Percentiles rank a stretch among this genome's conserved stretches.
Conservation (phyloP, 768 basidiomycete genomes). For the Mycena pura region DNA sequence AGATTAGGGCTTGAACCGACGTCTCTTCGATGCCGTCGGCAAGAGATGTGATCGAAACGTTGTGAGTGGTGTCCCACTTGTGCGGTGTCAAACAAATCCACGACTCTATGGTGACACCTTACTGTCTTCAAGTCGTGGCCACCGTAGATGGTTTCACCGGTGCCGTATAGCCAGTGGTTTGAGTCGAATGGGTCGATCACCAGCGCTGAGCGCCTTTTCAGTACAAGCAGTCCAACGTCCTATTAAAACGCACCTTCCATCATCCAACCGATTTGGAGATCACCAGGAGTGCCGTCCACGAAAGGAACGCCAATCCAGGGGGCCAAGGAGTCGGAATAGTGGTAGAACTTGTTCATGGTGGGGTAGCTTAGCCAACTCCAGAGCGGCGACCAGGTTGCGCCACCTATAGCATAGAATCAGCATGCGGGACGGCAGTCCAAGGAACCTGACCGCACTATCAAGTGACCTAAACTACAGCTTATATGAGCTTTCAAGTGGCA, state of each 20-base stretch:
- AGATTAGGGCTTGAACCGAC: constrained; percentile 61
- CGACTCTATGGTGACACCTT: not conserved
- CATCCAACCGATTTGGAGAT: constrained; percentile 72
- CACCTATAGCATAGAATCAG: too few relatives aligned
- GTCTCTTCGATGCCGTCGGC: constrained; percentile 74
- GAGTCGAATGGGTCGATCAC: constrained; percentile 72
- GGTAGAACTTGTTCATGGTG: constrained; percentile 55
- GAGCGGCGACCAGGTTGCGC: constrained; percentile 62
- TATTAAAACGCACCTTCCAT: constrained; percentile 57
- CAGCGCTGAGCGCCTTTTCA: constrained; percentile 42
- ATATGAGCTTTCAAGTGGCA: too few relatives aligned
- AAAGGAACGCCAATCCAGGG: constrained; percentile 65
- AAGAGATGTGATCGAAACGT: constrained; percentile 63
- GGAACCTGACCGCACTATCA: too few relatives aligned
- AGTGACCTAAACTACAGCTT: too few relatives aligned
- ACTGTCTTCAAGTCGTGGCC: constrained; percentile 44
- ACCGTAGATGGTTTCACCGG: constrained; percentile 67
- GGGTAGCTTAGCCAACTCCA: constrained; percentile 63
- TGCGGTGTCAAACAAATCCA: not conserved
- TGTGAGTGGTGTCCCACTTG: constrained; percentile 66
- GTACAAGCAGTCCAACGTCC: not conserved
- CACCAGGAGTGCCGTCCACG: constrained; percentile 50
- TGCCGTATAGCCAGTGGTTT: constrained; percentile 76
- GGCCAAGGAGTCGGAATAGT: constrained; percentile 59
- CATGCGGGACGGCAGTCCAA: too few relatives aligned